phyloP scores from a whole-genome alignment of 1,284 basidiomycete genomes.

The Athelia psychrophila region DNA sequence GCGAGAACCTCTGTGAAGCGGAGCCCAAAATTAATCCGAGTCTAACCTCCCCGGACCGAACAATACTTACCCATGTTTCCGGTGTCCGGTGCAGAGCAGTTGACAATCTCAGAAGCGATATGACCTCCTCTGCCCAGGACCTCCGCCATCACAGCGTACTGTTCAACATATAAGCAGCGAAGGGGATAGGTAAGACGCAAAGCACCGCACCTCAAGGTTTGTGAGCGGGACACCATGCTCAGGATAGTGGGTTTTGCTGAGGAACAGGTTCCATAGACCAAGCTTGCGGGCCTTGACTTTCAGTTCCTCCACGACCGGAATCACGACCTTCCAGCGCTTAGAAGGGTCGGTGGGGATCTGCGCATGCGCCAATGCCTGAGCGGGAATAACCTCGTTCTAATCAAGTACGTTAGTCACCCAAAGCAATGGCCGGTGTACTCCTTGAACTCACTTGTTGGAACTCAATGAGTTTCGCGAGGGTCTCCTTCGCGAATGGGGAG shows the following conservation, averaged over 20 bases:
- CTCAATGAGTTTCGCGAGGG: conserved; percentile 76
- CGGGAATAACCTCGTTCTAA: conserved; percentile 87
- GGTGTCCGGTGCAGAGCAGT: conserved; percentile 94
- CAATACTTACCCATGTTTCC: conserved; percentile 85
- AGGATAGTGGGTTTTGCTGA: conserved; percentile 92
- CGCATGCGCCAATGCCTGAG: conserved; percentile 73
- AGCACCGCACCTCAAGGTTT: conserved; percentile 78
- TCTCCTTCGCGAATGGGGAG: conserved; percentile 85
- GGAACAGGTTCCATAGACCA: conserved; percentile 97
- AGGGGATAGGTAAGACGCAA: not conserved
- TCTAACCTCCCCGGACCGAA: not conserved
- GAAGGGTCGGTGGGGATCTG: conserved; percentile 80
- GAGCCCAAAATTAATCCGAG: conserved; percentile 1
- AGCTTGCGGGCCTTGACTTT: conserved; percentile 86
- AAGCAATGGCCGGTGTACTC: not conserved
- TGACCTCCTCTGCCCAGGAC: conserved; percentile 83
- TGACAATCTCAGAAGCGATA: conserved; percentile 83
- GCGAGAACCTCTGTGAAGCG: conserved; percentile 88
- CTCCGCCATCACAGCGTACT: conserved; percentile 98
- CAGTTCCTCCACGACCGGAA: conserved; percentile 81
- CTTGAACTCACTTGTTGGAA: conserved; percentile 76
- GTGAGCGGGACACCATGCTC: conserved; percentile 84
- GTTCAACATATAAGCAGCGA: conserved; percentile 4
- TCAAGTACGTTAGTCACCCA: conserved; percentile 6
- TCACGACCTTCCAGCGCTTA: conserved; percentile 82